Evolutionary conservation across 805 yeast genomes (phyloP).

Genomic region (Danielia reshetovae): DNA sequence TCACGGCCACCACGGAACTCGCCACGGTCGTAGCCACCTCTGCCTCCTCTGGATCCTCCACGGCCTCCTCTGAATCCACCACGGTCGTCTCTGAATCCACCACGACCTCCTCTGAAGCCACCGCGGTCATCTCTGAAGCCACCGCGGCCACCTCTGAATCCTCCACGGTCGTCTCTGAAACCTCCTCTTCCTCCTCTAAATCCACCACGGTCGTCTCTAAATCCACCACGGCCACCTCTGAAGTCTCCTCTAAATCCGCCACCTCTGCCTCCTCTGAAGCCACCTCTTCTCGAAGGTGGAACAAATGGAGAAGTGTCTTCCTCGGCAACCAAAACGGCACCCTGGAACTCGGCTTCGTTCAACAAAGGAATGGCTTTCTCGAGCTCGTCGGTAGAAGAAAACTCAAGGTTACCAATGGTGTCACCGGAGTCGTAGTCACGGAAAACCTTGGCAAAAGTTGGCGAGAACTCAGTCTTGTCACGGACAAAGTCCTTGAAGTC

Average conservation of each 20-base stretch:
- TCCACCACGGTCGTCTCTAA: conserved; percentile 21
- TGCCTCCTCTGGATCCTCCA: conserved; percentile 36
- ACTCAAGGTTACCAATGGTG: conserved; percentile 51
- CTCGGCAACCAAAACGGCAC: conserved; percentile 67
- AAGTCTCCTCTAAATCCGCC: conserved; percentile 43
- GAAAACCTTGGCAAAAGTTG: conserved; percentile 55
- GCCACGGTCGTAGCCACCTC: conserved; percentile 44
- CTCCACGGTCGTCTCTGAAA: conserved; percentile 25
- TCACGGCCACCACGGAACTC: conserved; percentile 36
- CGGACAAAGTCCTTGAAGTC: conserved; percentile 87
- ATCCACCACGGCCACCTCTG: conserved; percentile 16
- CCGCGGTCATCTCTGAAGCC: conserved; percentile 33
- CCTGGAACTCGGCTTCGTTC: conserved; percentile 69
- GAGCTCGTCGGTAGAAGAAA: conserved; percentile 66
- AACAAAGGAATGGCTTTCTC: conserved; percentile 69
- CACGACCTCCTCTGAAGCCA: conserved; percentile 23
- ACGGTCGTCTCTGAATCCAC: conserved; percentile 14
- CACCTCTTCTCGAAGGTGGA: conserved; percentile 43
- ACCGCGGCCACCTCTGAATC: conserved; percentile 48
- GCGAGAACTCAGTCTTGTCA: conserved; percentile 61
- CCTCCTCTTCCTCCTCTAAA: conserved; percentile 26
- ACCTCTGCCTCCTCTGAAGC: conserved; percentile 42
- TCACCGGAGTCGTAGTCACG: conserved; percentile 46
- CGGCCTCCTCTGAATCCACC: conserved; percentile 38
- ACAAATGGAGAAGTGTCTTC: conserved; percentile 67